phyloP scores from a whole-genome alignment of 768 basidiomycete genomes.

The Tubosaeta sp. region DNA sequence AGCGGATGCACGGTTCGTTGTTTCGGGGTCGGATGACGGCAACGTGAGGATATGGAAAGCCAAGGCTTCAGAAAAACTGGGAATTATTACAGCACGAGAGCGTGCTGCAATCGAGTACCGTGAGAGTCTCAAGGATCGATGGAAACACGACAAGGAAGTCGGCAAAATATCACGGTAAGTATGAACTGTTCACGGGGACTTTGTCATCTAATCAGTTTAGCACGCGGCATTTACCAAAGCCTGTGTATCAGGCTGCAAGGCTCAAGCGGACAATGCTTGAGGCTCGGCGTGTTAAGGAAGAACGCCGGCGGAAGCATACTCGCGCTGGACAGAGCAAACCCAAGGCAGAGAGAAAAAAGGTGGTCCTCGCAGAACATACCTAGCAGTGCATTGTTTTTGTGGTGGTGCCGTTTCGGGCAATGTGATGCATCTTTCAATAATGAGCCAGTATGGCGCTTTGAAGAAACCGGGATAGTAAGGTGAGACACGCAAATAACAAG shows the following conservation, averaged over 20 bases:
- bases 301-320: slow-evolving; percentile 86
- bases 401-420: slow-evolving; percentile 5
- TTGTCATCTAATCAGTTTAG: slow-evolving; percentile 32
- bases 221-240: slow-evolving; percentile 80
- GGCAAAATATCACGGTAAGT: slow-evolving; percentile 74
- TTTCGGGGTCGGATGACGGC: slow-evolving; percentile 91
- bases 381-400: slow-evolving; percentile 19
- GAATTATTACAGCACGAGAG: slow-evolving; percentile 85
- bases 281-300: slow-evolving; percentile 85
- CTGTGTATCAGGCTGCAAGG: slow-evolving; percentile 82
- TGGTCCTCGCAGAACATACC: slow-evolving; percentile 75
- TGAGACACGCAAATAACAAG: neutral
- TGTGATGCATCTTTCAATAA: slow-evolving; percentile 2
- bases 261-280: slow-evolving; percentile 95
- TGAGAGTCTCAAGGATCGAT: slow-evolving; percentile 79
- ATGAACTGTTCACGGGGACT: neutral
- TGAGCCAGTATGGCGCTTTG: neutral
- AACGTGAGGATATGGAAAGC: slow-evolving; percentile 96
- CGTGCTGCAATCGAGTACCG: slow-evolving; percentile 91
- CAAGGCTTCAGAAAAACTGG: slow-evolving; percentile 87
- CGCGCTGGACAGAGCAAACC: slow-evolving; percentile 83
- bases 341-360: slow-evolving; percentile 85
- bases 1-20: slow-evolving; percentile 84
- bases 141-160: slow-evolving; percentile 82
- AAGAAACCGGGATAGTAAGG: neutral